Conservation (phyloP, 805 yeast genomes). For the Teunomyces panamensis region DNA sequence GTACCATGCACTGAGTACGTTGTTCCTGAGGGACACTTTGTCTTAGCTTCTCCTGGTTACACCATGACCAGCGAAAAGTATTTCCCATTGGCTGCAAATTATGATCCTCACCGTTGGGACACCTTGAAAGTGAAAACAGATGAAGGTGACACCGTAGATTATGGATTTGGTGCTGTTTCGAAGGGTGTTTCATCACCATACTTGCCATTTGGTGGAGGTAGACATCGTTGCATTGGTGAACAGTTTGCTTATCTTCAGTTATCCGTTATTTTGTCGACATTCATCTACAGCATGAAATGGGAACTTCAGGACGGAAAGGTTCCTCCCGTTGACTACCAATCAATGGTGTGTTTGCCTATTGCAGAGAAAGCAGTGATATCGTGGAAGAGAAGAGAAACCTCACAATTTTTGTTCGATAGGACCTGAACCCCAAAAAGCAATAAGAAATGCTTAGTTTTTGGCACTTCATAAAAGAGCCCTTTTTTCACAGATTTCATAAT, state of each 20-base stretch:
- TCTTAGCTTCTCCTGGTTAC: conserved; percentile 91
- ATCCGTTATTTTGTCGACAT: conserved; percentile 75
- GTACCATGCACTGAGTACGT: conserved; percentile 76
- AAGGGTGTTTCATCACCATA: conserved; percentile 95
- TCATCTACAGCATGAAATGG: conserved; percentile 75
- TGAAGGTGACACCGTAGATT: conserved; percentile 55
- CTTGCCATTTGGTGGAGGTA: conserved; percentile 98
- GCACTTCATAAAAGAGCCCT: not conserved
- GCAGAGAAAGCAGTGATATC: conserved; percentile 60
- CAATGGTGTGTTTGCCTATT: conserved; percentile 89
- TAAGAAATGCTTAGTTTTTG: not conserved
- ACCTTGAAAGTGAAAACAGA: conserved; percentile 4
- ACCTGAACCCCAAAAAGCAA: not conserved
- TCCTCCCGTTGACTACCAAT: conserved; percentile 73
- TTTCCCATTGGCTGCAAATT: conserved; percentile 72
- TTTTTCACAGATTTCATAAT: not conserved
- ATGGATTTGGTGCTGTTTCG: conserved; percentile 91
- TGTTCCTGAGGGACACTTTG: conserved; percentile 86
- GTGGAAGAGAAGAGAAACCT: conserved; percentile 60
- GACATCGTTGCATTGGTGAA: conserved; percentile 99
- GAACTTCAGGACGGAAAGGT: conserved; percentile 40
- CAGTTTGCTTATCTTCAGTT: conserved; percentile 94
- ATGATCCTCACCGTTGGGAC: conserved; percentile 86
- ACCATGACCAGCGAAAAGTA: conserved; percentile 73
- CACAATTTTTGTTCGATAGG: not conserved